Evolutionary conservation across 495 filamentous ascomycete species (phyloP), one percentile per base, ranked within the genome.

Genomic region (Hyaloscypha finlandica): DNA sequence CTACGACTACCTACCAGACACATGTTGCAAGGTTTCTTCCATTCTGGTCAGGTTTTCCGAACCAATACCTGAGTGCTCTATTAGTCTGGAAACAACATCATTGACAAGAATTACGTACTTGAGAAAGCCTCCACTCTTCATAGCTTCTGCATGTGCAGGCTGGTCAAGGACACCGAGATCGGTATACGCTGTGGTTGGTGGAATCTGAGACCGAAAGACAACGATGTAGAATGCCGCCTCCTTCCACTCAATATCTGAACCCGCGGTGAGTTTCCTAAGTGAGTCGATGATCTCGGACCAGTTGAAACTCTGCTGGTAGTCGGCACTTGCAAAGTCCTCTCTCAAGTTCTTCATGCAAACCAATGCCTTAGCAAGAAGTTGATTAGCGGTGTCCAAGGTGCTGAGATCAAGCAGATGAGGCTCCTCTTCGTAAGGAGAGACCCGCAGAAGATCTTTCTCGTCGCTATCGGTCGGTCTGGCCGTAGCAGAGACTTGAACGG

Each of bases 231-330:
- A 97, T 35, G 80, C 79, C 59, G 82, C 83, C 48, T 81, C 77
- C 58, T 80, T 85, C 89, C 90, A 96, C 1, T 67, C 58, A 64
- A 87, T 82, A n/a, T 79, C 75, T 3, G 79, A 77, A 25, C 75
- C 68, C 6, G 75, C 74, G 51, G 64, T 78, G 56, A 89, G 75
- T 2, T 79, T 67, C 65, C 74, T 77, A 54, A 94, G 74, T 29
- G 80, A 77, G 12, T 77, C 75, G 16, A 93, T 78, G 6, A 95
- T 78, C 22, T 85, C 81, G 11, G 71, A 63, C 90, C 91, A 94
- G 75, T 96, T 96, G 81, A 96, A 93, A 0, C 86, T 86, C 32
- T 89, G 86, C 12, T 81, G 73, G 73, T 94, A 96, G 1, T 85
- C 80, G 2, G 90, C 88, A 11, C 87, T 92, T 45, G 92, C 92